These are phyloP conservation scores for Leccinum insolens DNA, from an alignment of 1,284 basidiomycete genomes.

Conservation along the genomic window DNA sequence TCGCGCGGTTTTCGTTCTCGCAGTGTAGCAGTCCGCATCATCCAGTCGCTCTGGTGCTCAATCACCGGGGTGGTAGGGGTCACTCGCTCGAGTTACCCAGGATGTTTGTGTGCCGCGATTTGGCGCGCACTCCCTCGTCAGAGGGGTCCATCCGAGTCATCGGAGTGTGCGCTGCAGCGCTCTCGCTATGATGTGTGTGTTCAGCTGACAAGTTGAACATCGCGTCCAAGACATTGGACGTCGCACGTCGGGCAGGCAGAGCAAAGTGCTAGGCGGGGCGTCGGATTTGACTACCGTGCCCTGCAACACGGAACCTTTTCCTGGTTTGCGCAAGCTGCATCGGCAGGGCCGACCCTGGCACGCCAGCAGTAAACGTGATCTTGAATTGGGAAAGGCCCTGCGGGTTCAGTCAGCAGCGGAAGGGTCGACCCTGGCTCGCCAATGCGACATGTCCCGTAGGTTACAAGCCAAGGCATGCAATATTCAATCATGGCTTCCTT, in stretches of 20 bases:
- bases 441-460: background rate
- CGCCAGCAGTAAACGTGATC: background rate
- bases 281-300: background rate
- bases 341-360: background rate
- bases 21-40: background rate
- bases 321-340: background rate
- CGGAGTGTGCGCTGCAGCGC: background rate
- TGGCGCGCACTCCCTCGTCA: too few relatives aligned
- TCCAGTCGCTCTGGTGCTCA: too few relatives aligned
- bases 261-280: background rate
- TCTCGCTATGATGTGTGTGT: background rate
- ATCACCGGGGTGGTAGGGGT: too few relatives aligned
- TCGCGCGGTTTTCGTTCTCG: background rate
- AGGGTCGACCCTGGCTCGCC: background rate
- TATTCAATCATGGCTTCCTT: background rate
- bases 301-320: background rate
- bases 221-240: background rate
- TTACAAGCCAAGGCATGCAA: background rate
- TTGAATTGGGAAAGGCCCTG: background rate
- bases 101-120: too few relatives aligned
- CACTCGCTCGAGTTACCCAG: too few relatives aligned
- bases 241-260: background rate
- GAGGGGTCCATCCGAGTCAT: too few relatives aligned
- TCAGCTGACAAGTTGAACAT: background rate
- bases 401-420: background rate